Percentiles rank a stretch among this genome's conserved stretches.
These are phyloP conservation scores for Hamamelis virginiana DNA, from an alignment of 164 flowering plant genomes.

Conservation along the genomic window DNA sequence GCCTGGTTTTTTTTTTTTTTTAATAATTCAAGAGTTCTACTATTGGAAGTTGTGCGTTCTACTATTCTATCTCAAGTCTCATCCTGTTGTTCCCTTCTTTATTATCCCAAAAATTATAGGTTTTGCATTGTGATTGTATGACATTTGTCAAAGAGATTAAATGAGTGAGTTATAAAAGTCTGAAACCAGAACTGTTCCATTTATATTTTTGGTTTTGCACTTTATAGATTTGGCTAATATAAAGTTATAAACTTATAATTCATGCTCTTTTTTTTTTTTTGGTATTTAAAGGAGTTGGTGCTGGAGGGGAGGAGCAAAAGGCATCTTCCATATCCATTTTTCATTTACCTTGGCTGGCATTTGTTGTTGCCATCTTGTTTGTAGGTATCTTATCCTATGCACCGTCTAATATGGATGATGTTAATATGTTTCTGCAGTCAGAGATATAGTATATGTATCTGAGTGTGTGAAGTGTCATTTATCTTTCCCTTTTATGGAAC, in stretches of 20 bases:
- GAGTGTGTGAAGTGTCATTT: neutral
- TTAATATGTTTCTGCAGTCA: neutral
- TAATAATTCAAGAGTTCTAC: no score
- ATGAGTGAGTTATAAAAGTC: neutral
- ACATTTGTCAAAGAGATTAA: neutral
- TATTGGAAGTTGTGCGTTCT: no score
- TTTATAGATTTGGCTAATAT: neutral
- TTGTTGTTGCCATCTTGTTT: conserved; percentile 82
- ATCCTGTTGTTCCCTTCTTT: no score
- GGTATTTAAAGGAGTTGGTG: conserved; percentile 76
- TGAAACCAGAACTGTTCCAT: neutral
- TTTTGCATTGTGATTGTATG: no score
- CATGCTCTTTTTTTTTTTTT: no score
- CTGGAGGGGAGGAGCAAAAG: conserved; percentile 97
- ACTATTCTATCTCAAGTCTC: no score
- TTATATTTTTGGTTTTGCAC: neutral
- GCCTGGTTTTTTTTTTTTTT: no score
- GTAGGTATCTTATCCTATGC: conserved; percentile 87
- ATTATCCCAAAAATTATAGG: no score
- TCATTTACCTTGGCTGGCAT: conserved; percentile 73
- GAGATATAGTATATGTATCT: neutral
- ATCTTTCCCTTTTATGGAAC: neutral
- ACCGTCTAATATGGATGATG: conserved; percentile 14
- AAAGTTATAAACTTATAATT: neutral
- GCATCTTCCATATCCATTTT: conserved; percentile 65